Evolutionary conservation across 2,329 filamentous ascomycete genomes (phyloP), one percentile per base, ranked within the genome.

Genomic region (Hypomyces rosellus): DNA sequence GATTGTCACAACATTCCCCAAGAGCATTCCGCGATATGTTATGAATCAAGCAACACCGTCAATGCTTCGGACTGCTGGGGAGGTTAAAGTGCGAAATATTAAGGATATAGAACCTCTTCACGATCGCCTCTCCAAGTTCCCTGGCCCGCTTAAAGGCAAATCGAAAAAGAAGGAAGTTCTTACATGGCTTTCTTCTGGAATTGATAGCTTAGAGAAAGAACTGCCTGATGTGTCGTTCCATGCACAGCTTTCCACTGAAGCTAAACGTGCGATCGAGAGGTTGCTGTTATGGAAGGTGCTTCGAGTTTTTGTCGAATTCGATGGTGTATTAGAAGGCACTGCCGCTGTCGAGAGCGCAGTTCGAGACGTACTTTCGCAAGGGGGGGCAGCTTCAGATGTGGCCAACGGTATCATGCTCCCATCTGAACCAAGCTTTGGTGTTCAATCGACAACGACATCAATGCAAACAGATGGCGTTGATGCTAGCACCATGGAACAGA

Each of bases 161-260:
- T 83, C 85, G 1, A 97, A 96, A 75, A 99, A 99, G 76, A 99
- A 97, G 72, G 92, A 99, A 49, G 80, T 89, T 0, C 60, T 91
- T 40, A 69, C 81, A 2, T 99, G 95, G 93, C 74, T 99, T 41
- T 80, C 77, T 4, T 74, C 78, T 52, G 89, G 85, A 47, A 92
- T 97, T 50, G 84, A 88, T 36, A 72, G 73, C 1, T 70, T 96
- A 34, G 88, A 95, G 63, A 79, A 75, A 59, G 75, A 69, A 48
- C 64, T 71, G 46, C 81, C 71, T 44, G 78, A 70, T 58, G 70
- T 69, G 33, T 71, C 69, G 14, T 75, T 77, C 51, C 72, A 68
- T 63, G 74, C 71, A 33, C 75, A 74, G 33, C 64, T 77, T 15
- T 78, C 75, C 6, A 80, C 78, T 50, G 77, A 80, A 50, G 80